Percentiles rank a stretch among this genome's conserved stretches.
These are phyloP conservation scores for Oryza glaberrima DNA, from an alignment of 176 grass and related monocot genomes.

Conservation along the genomic window DNA sequence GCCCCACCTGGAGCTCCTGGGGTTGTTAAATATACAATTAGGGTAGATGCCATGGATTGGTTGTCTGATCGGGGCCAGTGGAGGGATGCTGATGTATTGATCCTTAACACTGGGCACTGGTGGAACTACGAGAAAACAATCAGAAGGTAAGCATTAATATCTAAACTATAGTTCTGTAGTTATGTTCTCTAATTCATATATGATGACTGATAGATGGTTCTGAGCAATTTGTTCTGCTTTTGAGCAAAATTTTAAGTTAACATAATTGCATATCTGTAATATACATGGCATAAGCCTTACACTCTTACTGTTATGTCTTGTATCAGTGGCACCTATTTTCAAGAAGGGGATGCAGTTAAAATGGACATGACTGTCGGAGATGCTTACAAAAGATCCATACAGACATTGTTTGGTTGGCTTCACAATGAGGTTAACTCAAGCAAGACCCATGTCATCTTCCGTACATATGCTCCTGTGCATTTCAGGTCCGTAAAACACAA, in stretches of 20 bases:
- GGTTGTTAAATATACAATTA: slow-evolving; percentile 62
- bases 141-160: slow-evolving; percentile 52
- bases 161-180: not conserved
- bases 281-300: not conserved
- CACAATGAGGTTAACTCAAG: slow-evolving; percentile 57
- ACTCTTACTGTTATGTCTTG: slow-evolving; percentile 12
- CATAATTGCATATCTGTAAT: not conserved
- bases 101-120: slow-evolving; percentile 95
- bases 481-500: slow-evolving; percentile 60
- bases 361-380: slow-evolving; percentile 64
- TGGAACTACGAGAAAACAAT: slow-evolving; percentile 92
- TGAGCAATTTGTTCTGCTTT: not conserved
- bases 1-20: slow-evolving; percentile 48
- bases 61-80: slow-evolving; percentile 53
- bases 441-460: slow-evolving; percentile 77
- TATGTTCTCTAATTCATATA: not conserved
- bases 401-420: slow-evolving; percentile 69
- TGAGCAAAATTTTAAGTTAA: not conserved
- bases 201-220: not conserved
- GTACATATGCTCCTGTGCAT: slow-evolving; percentile 82
- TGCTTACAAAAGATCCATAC: slow-evolving; percentile 67
- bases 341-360: slow-evolving; percentile 68
- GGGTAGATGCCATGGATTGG: slow-evolving; percentile 83
- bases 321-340: slow-evolving; percentile 74
- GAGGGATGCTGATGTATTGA: slow-evolving; percentile 77